Conservation (phyloP, 2,329 filamentous ascomycete species). For the Pyrenochaeta sp. region DNA sequence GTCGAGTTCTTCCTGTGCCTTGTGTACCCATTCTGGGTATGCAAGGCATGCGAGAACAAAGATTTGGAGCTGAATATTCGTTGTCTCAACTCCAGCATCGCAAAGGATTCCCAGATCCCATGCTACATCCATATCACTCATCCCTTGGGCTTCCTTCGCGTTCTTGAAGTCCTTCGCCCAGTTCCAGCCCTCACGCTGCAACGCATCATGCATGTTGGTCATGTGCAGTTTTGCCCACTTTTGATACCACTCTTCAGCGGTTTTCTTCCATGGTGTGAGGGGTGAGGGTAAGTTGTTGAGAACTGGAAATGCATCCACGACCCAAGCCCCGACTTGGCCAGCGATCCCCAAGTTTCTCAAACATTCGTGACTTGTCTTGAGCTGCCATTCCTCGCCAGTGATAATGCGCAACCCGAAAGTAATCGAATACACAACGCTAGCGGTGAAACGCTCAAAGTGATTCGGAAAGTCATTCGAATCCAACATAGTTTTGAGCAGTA, state of each 20-base stretch:
- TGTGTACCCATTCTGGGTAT: conserved; percentile 14
- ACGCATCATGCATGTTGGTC: conserved; percentile 22
- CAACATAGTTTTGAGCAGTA: conserved; percentile 53
- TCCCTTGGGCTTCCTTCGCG: conserved; percentile 14
- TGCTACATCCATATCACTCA: conserved; percentile 23
- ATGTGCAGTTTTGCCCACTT: conserved; percentile 23
- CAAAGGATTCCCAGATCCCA: conserved; percentile 28
- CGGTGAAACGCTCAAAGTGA: conserved; percentile 49
- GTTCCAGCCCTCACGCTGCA: conserved; percentile 28
- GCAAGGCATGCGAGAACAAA: conserved; percentile 60
- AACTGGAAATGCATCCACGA: conserved; percentile 55
- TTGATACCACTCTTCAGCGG: conserved; percentile 24
- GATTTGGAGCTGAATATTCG: conserved; percentile 28
- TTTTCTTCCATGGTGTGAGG: conserved; percentile 44
- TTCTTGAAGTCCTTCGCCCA: conserved; percentile 14
- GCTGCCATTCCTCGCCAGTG: conserved; percentile 28
- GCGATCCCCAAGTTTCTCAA: conserved; percentile 24
- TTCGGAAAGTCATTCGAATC: conserved; percentile 35
- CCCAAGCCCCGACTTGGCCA: conserved; percentile 44
- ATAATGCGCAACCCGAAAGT: conserved; percentile 50
- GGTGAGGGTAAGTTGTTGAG: conserved; percentile 52
- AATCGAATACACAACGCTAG: conserved; percentile 51
- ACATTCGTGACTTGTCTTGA: conserved; percentile 17
- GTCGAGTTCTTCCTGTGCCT: conserved; percentile 30
- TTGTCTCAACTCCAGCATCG: conserved; percentile 24